Conservation (phyloP, 2,329 filamentous ascomycete species). For the Ploettnerulaceae sp. region DNA sequence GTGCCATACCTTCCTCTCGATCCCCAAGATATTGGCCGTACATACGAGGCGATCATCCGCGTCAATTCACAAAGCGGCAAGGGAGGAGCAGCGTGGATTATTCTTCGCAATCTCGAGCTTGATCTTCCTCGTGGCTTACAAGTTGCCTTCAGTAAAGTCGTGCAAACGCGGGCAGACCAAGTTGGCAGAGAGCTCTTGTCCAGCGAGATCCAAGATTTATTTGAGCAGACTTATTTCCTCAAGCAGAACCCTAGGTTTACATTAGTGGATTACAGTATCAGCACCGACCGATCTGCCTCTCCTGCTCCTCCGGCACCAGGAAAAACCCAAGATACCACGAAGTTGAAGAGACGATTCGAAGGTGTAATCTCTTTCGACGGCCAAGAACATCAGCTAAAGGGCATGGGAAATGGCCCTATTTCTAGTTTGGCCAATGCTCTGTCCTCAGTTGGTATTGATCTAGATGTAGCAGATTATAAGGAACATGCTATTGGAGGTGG, state of each 20-base stretch:
- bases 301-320: constrained; percentile 63
- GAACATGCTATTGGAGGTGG: constrained; percentile 87
- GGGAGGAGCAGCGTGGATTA: constrained; percentile 90
- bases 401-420: constrained; percentile 84
- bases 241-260: constrained; percentile 78
- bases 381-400: constrained; percentile 70
- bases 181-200: constrained; percentile 80
- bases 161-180: constrained; percentile 75
- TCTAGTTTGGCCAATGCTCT: constrained; percentile 83
- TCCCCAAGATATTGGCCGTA: constrained; percentile 87
- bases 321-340: constrained; percentile 70
- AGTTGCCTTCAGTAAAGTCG: constrained; percentile 81
- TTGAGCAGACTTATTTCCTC: constrained; percentile 83
- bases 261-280: constrained; percentile 88
- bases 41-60: constrained; percentile 96
- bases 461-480: constrained; percentile 93
- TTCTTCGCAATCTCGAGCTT: constrained; percentile 81
- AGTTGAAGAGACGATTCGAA: constrained; percentile 75
- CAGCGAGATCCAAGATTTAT: constrained; percentile 79
- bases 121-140: constrained; percentile 91
- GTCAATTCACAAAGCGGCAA: constrained; percentile 97
- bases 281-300: constrained; percentile 72
- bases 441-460: constrained; percentile 69
- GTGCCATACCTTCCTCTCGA: constrained; percentile 92
- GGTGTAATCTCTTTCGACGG: constrained; percentile 82